phyloP scores from a whole-genome alignment of 306 rosid genomes.

The Mimosa pudica region DNA sequence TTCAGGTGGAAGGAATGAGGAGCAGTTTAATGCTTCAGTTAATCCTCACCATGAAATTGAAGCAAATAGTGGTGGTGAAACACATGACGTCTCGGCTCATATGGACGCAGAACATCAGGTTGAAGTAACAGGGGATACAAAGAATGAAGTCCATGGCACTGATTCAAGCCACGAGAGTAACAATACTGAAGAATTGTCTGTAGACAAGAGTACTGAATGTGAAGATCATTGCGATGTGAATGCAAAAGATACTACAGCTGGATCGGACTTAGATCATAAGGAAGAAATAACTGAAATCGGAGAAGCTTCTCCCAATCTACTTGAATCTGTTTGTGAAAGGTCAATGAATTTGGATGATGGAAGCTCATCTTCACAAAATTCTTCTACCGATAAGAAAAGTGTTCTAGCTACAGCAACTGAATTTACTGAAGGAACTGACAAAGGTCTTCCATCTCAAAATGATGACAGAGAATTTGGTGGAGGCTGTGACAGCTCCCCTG shows the following conservation, averaged over 20 bases:
- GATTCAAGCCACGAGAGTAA: constrained; percentile 33
- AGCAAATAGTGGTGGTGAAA: constrained; percentile 39
- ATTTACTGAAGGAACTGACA: constrained; percentile 29
- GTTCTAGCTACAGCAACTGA: constrained; percentile 39
- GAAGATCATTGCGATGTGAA: constrained; percentile 38
- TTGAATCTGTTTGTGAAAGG: constrained; percentile 16
- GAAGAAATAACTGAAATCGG: constrained; percentile 37
- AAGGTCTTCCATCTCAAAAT: constrained; percentile 36
- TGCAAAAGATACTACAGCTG: constrained; percentile 17
- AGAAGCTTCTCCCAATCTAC: constrained; percentile 38
- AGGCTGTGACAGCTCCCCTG: constrained; percentile 36
- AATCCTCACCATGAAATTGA: constrained; percentile 32
- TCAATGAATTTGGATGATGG: constrained; percentile 1
- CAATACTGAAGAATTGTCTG: constrained; percentile 28
- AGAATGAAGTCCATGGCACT: constrained; percentile 26
- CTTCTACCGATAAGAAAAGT: constrained; percentile 34
- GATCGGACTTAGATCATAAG: constrained; percentile 34
- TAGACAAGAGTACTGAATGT: constrained; percentile 29
- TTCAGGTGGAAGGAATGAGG: not conserved
- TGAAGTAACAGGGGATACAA: constrained; percentile 32
- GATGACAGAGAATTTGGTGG: constrained; percentile 40
- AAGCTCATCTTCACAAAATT: constrained; percentile 23
- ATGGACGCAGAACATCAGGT: constrained; percentile 33
- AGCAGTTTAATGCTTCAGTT: constrained; percentile 33
- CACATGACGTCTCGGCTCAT: constrained; percentile 26